Evolutionary conservation across 2,329 filamentous ascomycete genomes (phyloP), one percentile per base, ranked within the genome.

Genomic region (Sclerotinia nivalis): DNA sequence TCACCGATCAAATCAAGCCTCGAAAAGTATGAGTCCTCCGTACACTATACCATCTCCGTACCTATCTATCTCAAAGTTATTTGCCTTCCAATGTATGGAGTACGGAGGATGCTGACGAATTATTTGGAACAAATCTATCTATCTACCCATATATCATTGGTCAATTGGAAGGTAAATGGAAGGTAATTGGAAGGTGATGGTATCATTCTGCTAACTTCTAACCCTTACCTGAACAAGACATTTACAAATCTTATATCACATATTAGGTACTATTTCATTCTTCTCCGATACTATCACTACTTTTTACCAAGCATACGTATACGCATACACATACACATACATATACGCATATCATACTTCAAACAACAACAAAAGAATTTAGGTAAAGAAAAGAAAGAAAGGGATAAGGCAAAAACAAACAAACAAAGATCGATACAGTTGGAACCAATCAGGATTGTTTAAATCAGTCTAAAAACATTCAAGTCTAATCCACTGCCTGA

Each of bases 401-500:
- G 10, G 45, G 18, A 49, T n/a, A 28, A n/a, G 60, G 22, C 15
- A 47, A 59, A 37, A 43, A 34, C 31, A 65, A 50, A 13, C 15
- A 40, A 25, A 68, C 66, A 68, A 60, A 68, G 66, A 68, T 47
- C 20, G n/a, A 34, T 15, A 47, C 52, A 34, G 34, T 31, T 20
- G 40, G 15, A 18, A 4, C 66, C 66, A 68, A 68, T 68, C 43
- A 68, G 45, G 13, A 60, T 60, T 6, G n/a, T 58, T 10, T 8
- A 49, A 31, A 49, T 45, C 45, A 28, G 22, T 60, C 45, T 5
- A 22, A 22, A 60, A 60, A 40, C 66, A 68, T 52, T n/a, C 65
- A 60, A 50, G 43, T 59, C 66, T 60, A 68, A 52, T 43, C 55
- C 66, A 22, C 65, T 68, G 31, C 54, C 43, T 60, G 45, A 49